Evolutionary conservation across 306 rosid genomes (phyloP).

Genomic region (Morella rubra): DNA sequence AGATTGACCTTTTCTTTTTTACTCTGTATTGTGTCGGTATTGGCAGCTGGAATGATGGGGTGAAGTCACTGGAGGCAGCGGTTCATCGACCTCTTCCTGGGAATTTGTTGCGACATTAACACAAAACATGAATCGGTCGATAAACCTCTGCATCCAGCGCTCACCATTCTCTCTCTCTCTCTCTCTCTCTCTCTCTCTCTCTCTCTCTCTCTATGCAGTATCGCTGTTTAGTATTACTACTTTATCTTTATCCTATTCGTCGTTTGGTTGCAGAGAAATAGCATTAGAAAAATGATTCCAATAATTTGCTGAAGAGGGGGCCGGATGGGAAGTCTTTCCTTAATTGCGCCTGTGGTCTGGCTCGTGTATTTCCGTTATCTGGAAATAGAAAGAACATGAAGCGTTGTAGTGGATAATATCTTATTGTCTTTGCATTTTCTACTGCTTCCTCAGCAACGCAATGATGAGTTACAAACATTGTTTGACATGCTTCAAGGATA

Average conservation of each 20-base stretch:
- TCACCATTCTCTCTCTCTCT: constrained; percentile 42
- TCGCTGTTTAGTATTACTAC: not conserved
- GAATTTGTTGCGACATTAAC: constrained; percentile 50
- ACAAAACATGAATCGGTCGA: constrained; percentile 95
- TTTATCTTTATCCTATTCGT: not conserved
- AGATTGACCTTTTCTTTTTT: not conserved
- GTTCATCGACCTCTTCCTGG: constrained; percentile 99
- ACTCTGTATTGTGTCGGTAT: not conserved
- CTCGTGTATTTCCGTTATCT: not conserved
- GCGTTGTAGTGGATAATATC: not conserved
- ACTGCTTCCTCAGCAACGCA: not conserved
- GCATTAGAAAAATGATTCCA: not conserved
- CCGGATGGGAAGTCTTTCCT: not conserved
- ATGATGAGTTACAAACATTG: not conserved
- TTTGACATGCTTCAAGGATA: not conserved
- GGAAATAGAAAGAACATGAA: not conserved
- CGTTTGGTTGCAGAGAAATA: constrained; percentile 18
- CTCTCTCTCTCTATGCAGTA: no score
- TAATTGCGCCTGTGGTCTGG: not conserved
- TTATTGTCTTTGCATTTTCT: not conserved
- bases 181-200: not conserved
- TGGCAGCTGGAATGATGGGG: constrained; percentile 25
- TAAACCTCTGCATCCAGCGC: constrained; percentile 99
- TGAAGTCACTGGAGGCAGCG: constrained; percentile 99
- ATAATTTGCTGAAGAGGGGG: not conserved